Evolutionary conservation across 2,329 filamentous ascomycete species (phyloP).

Genomic region (Leptodontidium sp.): DNA sequence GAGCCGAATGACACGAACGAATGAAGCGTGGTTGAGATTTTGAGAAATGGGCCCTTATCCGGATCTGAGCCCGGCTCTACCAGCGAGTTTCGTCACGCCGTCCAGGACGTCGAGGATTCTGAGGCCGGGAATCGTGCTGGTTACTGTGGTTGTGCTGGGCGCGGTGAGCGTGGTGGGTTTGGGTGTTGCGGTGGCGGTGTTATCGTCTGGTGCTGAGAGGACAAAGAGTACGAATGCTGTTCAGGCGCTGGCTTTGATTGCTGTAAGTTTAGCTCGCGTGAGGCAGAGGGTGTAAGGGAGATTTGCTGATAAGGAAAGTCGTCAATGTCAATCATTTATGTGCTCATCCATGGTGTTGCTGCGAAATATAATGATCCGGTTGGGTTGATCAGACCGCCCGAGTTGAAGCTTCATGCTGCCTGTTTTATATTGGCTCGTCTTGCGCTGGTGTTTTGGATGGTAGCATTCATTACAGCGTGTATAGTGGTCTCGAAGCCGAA

Average conservation of each 20-base stretch:
- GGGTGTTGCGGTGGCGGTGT: conserved; percentile 24
- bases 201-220: conserved; percentile 24
- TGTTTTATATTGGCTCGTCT: conserved; percentile 41
- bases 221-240: conserved; percentile 30
- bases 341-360: conserved; percentile 35
- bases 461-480: conserved; percentile 33
- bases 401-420: conserved; percentile 36
- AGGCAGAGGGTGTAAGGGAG: neutral
- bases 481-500: conserved; percentile 35
- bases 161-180: conserved; percentile 31
- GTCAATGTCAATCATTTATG: conserved; percentile 35
- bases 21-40: conserved; percentile 5
- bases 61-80: conserved; percentile 29
- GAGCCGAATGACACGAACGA: conserved; percentile 20
- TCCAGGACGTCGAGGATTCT: conserved; percentile 33
- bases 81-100: conserved; percentile 19
- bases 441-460: conserved; percentile 36
- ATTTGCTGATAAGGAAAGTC: conserved; percentile 31
- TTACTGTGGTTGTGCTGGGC: conserved; percentile 30
- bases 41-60: conserved; percentile 26
- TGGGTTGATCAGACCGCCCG: conserved; percentile 34
- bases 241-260: conserved; percentile 33
- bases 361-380: conserved; percentile 36
- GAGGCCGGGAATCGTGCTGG: conserved; percentile 33
- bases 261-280: conserved; percentile 32